phyloP scores from a whole-genome alignment of 1,139 yeast genomes.

The Pichia sp. region DNA sequence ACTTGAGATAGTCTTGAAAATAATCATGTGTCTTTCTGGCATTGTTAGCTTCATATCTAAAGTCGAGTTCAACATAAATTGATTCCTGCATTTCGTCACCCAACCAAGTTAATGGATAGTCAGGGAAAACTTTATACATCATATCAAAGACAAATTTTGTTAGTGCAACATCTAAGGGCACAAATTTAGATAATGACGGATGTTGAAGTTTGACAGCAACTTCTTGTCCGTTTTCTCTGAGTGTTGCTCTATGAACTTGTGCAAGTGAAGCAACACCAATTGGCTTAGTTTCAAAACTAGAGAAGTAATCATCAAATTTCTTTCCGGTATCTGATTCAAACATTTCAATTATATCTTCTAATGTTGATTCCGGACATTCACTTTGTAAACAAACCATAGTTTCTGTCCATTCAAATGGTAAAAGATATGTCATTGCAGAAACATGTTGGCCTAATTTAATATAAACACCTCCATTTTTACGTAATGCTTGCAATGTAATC shows the following conservation, averaged over 20 bases:
- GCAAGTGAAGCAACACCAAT: conserved; percentile 95
- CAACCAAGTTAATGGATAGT: conserved; percentile 88
- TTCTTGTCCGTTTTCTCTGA: conserved; percentile 53
- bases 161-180: conserved; percentile 79
- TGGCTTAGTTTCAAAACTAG: conserved; percentile 63
- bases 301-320: conserved; percentile 59
- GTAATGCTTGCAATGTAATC: conserved; percentile 72
- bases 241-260: conserved; percentile 79
- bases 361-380: conserved; percentile 74
- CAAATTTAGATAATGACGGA: conserved; percentile 79
- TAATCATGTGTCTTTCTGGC: conserved; percentile 63
- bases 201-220: conserved; percentile 96
- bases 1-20: conserved; percentile 47
- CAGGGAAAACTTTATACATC: conserved; percentile 79
- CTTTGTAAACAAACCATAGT: conserved; percentile 94
- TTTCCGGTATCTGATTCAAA: conserved; percentile 59
- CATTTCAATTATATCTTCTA: conserved; percentile 62
- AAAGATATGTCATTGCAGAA: conserved; percentile 81
- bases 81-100: conserved; percentile 86
- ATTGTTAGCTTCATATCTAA: conserved; percentile 78
- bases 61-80: conserved; percentile 83
- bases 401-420: conserved; percentile 92
- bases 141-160: conserved; percentile 70
- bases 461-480: conserved; percentile 83
- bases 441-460: conserved; percentile 94